Evolutionary conservation across 139 green algal genomes (phyloP).

Genomic region (Ulvella scutata): DNA sequence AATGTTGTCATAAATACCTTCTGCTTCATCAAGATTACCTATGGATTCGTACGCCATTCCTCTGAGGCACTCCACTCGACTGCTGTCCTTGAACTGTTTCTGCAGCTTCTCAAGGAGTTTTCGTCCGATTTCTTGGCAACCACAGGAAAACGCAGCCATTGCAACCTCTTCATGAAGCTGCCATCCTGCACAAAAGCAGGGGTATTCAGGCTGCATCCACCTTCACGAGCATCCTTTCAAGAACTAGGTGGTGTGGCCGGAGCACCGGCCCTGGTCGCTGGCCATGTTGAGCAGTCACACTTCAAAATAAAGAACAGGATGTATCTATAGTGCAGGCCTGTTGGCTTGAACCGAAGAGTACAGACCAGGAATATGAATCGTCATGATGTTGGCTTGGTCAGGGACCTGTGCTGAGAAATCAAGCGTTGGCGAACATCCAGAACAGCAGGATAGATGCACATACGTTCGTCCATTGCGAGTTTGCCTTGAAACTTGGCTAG

Average conservation of each 20-base stretch:
- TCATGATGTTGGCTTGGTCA: too few species aligned
- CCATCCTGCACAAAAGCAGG: background rate
- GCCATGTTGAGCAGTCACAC: too few species aligned
- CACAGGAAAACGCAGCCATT: background rate
- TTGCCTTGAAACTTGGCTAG: background rate
- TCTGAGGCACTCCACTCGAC: background rate
- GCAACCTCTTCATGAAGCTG: background rate
- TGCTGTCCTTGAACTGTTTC: background rate
- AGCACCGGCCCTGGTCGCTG: too few species aligned
- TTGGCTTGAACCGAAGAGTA: too few species aligned
- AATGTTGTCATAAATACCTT: background rate
- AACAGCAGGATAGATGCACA: background rate
- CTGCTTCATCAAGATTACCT: background rate
- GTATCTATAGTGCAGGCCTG: too few species aligned
- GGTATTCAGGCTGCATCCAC: too few species aligned
- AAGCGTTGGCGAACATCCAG: background rate
- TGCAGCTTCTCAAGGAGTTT: background rate
- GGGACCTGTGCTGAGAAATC: too few species aligned
- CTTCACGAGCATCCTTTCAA: too few species aligned
- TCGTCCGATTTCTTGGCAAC: background rate
- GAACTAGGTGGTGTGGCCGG: too few species aligned
- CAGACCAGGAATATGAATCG: too few species aligned
- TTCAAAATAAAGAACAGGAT: too few species aligned
- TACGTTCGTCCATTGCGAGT: background rate
- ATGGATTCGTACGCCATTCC: background rate